Conservation (phyloP, 495 filamentous ascomycete species). For the Bathelium albidoporum region DNA sequence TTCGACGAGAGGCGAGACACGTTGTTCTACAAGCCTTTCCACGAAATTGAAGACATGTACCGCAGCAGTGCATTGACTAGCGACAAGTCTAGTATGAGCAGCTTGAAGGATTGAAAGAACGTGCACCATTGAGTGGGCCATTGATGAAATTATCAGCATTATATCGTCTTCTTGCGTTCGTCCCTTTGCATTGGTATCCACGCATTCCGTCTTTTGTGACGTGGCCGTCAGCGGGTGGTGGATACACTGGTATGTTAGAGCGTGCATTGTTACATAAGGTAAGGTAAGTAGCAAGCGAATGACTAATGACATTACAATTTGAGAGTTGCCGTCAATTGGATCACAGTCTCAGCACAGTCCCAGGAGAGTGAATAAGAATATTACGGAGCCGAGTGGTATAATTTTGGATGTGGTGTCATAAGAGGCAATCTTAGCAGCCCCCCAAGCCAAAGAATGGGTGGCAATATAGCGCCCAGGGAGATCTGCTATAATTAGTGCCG, state of each 20-base stretch:
- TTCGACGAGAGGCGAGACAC: background rate
- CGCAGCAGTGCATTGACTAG: background rate
- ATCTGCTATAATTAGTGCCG: background rate
- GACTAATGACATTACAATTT: background rate
- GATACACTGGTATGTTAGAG: too few species aligned
- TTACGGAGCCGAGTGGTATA: too few species aligned
- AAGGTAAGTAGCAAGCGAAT: background rate
- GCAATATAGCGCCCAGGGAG: background rate
- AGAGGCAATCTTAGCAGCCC: background rate
- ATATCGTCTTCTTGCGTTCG: too few species aligned
- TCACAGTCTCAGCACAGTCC: too few species aligned
- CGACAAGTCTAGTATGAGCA: background rate
- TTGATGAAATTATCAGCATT: too few species aligned
- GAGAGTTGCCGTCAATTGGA: background rate
- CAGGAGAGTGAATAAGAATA: too few species aligned
- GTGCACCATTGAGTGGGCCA: too few species aligned
- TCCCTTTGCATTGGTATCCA: background rate
- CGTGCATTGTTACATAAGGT: too few species aligned
- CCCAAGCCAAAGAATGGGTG: background rate
- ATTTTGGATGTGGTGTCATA: too few species aligned
- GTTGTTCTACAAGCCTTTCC: background rate
- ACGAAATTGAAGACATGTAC: constrained; percentile 3
- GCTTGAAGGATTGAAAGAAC: background rate
- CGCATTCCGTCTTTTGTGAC: background rate
- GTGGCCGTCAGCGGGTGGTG: too few species aligned